phyloP scores from a whole-genome alignment of 768 basidiomycete species.

The Suillus sp. region DNA sequence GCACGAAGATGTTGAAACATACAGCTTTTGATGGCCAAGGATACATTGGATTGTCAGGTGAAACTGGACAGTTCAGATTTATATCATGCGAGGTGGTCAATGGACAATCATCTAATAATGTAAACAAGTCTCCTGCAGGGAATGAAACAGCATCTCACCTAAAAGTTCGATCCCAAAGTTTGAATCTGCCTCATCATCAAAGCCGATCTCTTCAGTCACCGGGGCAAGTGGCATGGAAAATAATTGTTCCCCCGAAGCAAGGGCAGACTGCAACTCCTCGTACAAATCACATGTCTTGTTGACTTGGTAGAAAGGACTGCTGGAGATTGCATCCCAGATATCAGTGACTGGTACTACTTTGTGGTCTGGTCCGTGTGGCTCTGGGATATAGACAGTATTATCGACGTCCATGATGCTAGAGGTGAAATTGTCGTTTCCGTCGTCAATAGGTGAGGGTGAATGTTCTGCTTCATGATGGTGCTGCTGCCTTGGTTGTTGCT shows the following conservation, averaged over 20 bases:
- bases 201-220: slow-evolving; percentile 8
- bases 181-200: slow-evolving; percentile 33
- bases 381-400: neutral
- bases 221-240: slow-evolving; percentile 8
- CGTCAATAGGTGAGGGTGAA: neutral
- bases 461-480: neutral
- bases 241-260: slow-evolving; percentile 11
- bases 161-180: neutral
- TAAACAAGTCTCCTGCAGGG: neutral
- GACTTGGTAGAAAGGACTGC: slow-evolving; percentile 5
- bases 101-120: neutral
- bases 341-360: slow-evolving; percentile 1
- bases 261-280: slow-evolving; percentile 12
- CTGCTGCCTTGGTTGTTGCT: neutral
- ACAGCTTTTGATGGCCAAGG: slow-evolving; percentile 14
- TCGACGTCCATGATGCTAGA: neutral
- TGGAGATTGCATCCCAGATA: neutral
- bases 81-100: neutral
- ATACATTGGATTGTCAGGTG: slow-evolving; percentile 29
- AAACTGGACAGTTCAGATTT: slow-evolving; percentile 20
- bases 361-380: neutral
- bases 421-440: neutral
- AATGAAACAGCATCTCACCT: neutral
- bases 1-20: slow-evolving; percentile 1
- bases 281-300: slow-evolving; percentile 9